Base-by-base conservation (phyloP, 2,329 filamentous ascomycete genomes). In the Penicillium expansum region DNA sequence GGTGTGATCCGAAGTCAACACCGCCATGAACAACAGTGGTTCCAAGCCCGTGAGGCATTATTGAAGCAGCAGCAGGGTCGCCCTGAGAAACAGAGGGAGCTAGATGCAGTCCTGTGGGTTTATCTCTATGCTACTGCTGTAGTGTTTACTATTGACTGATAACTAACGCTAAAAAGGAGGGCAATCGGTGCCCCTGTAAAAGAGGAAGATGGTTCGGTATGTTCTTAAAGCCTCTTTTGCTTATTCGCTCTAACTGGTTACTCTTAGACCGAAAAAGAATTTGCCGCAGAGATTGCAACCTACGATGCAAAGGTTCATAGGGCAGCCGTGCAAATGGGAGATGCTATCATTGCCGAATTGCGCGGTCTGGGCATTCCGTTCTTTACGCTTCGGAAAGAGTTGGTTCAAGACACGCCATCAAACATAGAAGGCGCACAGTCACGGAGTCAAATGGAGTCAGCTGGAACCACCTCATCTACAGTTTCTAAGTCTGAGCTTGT, bases 221-320 rank as follows among this genome's bases (percentile, higher is more conserved):
- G 66, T 63, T 29, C 32, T 37, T 9, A 10, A 18, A 33, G 14
- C 3, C 6, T n/a, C 16, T 9, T 14, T 24, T 43, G 16, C 37
- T 16, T 37, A 24, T 39, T 33, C 6, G 2, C 10, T 20, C 2
- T 16, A 13, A 55, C 47, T 57, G 48, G 55, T 49, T 7, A 22
- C 4, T 0, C 32, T 39, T 32, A 80, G 74, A 79, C 76, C 29
- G 70, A 71, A 8, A 73, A 81, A 59, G 77, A 81, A 47, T 74
- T 85, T 45, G 70, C 79, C 33, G 75, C 78, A 47, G 86, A 89
- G 68, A 71, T 89, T 8, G 68, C 74, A 30, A 76, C 76, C 20
- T 88, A 85, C 66, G 85, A 88, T 61, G 71, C 74, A 51, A 89
- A 89, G 66, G 83, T 89, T 16, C 83, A 87, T 63, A 79, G 76